Conservation (phyloP, 1,139 yeast species). For the Lodderomyces metapsilosis region DNA sequence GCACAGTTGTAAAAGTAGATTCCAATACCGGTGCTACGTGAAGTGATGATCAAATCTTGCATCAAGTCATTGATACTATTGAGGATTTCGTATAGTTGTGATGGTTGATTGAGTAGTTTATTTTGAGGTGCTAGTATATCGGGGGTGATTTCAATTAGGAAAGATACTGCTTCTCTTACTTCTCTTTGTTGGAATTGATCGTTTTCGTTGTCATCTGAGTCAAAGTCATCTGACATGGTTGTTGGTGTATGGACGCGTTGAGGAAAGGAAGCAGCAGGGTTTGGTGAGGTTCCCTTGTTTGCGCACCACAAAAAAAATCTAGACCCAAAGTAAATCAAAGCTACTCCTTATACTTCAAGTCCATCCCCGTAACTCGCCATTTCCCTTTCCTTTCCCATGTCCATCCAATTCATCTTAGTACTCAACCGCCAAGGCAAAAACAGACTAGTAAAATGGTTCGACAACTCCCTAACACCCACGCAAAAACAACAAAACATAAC, state of each 20-base stretch:
- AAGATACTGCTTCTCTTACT: slow-evolving; percentile 61
- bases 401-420: slow-evolving; percentile 74
- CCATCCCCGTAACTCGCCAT: neutral
- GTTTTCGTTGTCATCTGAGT: slow-evolving; percentile 14
- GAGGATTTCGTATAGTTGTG: slow-evolving; percentile 48
- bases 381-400: slow-evolving; percentile 42
- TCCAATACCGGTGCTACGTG: slow-evolving; percentile 67
- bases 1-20: slow-evolving; percentile 58
- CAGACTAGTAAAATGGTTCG: slow-evolving; percentile 80
- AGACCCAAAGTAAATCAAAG: no score
- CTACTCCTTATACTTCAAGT: neutral
- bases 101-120: slow-evolving; percentile 36
- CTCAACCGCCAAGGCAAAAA: slow-evolving; percentile 94
- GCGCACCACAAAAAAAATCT: no score
- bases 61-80: slow-evolving; percentile 54
- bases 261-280: neutral
- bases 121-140: slow-evolving; percentile 40
- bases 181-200: slow-evolving; percentile 39
- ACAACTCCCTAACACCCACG: slow-evolving; percentile 31
- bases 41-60: slow-evolving; percentile 55
- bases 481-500: slow-evolving; percentile 57
- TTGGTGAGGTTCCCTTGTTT: no score
- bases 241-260: neutral
- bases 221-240: slow-evolving; percentile 1
- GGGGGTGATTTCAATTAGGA: slow-evolving; percentile 60